Evolutionary conservation across 1,284 basidiomycete species (phyloP).

Genomic region (Pseudozyma hubeiensis): DNA sequence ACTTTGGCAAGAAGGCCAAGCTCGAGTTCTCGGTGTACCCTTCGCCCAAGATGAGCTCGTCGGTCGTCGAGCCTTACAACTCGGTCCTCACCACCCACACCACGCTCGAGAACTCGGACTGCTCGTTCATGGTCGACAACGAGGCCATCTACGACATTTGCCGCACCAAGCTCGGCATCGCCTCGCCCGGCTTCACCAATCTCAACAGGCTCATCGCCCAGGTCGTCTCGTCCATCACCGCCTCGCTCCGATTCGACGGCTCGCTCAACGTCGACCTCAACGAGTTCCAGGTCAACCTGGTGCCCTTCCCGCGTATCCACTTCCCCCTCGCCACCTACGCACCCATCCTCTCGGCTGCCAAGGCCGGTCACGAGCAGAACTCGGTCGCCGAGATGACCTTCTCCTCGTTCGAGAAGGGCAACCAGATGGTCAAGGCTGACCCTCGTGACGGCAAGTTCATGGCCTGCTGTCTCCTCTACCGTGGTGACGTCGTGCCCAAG

Average conservation of each 20-base stretch:
- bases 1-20: constrained; percentile 99
- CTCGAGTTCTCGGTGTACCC: constrained; percentile 99
- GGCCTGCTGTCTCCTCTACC: constrained; percentile 74
- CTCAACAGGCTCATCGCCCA: constrained; percentile 92
- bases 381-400: constrained; percentile 98
- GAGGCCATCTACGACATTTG: constrained; percentile 94
- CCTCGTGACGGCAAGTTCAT: constrained; percentile 82
- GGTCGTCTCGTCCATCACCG: constrained; percentile 97
- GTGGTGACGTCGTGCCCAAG: constrained; percentile 97
- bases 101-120: constrained; percentile 98
- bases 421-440: constrained; percentile 84
- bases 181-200: constrained; percentile 90
- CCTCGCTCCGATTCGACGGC: constrained; percentile 96
- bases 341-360: constrained; percentile 84
- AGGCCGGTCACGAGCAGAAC: constrained; percentile 94
- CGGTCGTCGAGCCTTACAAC: constrained; percentile 99
- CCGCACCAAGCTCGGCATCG: constrained; percentile 90
- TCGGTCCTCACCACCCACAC: constrained; percentile 98
- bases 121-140: constrained; percentile 74
- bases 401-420: constrained; percentile 95
- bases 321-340: constrained; percentile 97
- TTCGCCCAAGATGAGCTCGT: constrained; percentile 79
- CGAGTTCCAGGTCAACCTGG: constrained; percentile 99
- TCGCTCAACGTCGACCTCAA: constrained; percentile 97
- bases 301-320: constrained; percentile 86